Conservation (phyloP, 129 eudicot species). For the carrot (Daucus carota) region DH1_v3.0 NC_030385.2:3162501-3163000, state of each 20-base stretch:
- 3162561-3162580: slow-evolving; percentile 55
- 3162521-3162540: slow-evolving; percentile 66
- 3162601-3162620: slow-evolving; percentile 47
- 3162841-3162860: background rate
- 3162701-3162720: background rate
- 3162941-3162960: slow-evolving; percentile 87
- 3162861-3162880: too few relatives aligned
- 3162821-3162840: background rate
- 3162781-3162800: background rate
- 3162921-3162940: slow-evolving; percentile 64
- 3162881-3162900: slow-evolving; percentile 18
- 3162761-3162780: background rate
- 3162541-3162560: slow-evolving; percentile 53
- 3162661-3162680: background rate
- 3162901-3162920: slow-evolving; percentile 33
- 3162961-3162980: slow-evolving; percentile 38
- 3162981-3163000: slow-evolving; percentile 21
- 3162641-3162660: background rate
- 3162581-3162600: slow-evolving; percentile 30
- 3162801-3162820: background rate
- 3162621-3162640: slow-evolving; percentile 33
- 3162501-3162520: slow-evolving; percentile 50
- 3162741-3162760: background rate
- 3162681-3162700: background rate
- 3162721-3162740: background rate